phyloP scores from a whole-genome alignment of 441 rosid species.

The Bruguiera hainesii region DNA sequence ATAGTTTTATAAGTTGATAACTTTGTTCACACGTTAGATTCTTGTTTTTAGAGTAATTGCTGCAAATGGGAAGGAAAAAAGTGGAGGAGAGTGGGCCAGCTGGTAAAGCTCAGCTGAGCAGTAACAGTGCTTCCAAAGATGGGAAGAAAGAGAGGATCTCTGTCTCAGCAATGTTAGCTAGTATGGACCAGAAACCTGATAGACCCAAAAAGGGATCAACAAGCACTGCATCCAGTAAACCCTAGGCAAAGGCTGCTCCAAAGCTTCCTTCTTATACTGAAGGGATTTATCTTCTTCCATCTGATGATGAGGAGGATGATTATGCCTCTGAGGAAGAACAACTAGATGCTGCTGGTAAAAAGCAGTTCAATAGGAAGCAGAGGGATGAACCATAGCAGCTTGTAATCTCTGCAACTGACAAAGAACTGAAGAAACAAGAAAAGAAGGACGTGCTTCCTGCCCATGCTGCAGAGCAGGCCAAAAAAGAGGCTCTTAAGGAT shows the following conservation, averaged over 20 bases:
- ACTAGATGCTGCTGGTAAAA: conserved; percentile 24
- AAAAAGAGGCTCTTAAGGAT: conserved; percentile 65
- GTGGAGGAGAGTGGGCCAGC: conserved; percentile 31
- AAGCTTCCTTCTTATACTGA: conserved; percentile 48
- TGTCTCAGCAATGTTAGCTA: conserved; percentile 70
- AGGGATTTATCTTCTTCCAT: conserved; percentile 77
- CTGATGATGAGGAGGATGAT: conserved; percentile 61
- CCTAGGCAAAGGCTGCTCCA: conserved; percentile 40
- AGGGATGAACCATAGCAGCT: conserved; percentile 35
- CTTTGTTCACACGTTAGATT: not conserved
- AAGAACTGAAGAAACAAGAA: conserved; percentile 68
- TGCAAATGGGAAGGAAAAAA: conserved; percentile 68
- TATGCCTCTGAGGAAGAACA: conserved; percentile 41
- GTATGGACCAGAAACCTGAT: conserved; percentile 70
- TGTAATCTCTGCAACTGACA: conserved; percentile 48
- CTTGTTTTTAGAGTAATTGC: conserved; percentile 14
- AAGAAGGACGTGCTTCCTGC: conserved; percentile 52
- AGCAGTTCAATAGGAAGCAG: conserved; percentile 28
- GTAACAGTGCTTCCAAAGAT: conserved; percentile 33
- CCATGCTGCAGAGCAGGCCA: conserved; percentile 46
- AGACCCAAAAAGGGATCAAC: conserved; percentile 43
- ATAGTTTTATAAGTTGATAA: not conserved
- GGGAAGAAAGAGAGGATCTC: conserved; percentile 54
- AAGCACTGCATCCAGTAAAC: conserved; percentile 17
- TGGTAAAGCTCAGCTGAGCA: conserved; percentile 13